phyloP scores from a whole-genome alignment of 805 yeast species.

The Candida suzukii region DNA sequence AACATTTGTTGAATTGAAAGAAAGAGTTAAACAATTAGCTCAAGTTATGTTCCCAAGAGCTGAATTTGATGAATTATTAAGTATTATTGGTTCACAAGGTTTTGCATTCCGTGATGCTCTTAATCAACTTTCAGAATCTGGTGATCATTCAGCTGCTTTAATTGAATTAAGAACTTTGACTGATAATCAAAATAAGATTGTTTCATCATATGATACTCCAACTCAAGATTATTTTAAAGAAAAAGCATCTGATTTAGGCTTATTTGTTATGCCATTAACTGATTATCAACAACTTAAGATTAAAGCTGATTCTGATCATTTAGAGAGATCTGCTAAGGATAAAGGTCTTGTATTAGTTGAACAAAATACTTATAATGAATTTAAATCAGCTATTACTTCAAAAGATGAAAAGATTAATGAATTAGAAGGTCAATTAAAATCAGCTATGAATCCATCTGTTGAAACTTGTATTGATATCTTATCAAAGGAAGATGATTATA shows the following conservation, averaged over 20 bases:
- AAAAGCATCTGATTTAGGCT: conserved; percentile 13
- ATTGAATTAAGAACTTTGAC: conserved; percentile 17
- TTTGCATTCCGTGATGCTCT: conserved; percentile 8
- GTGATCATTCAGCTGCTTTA: conserved; percentile 21
- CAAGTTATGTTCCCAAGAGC: conserved; percentile 13
- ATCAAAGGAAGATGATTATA: conserved; percentile 7
- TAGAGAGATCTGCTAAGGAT: conserved; percentile 12
- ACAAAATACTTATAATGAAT: conserved; percentile 1
- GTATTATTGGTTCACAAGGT: conserved; percentile 12
- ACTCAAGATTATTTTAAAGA: conserved; percentile 19
- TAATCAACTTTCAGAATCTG: conserved; percentile 4
- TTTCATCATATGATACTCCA: conserved; percentile 16
- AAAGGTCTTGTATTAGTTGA: conserved; percentile 10
- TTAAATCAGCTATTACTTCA: neutral
- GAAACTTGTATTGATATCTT: conserved; percentile 5
- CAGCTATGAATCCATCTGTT: conserved; percentile 2
- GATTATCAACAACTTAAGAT: neutral
- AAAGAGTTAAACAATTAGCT: conserved; percentile 18
- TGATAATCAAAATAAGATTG: conserved; percentile 13
- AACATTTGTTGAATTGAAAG: conserved; percentile 18
- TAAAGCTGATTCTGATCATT: conserved; percentile 15
- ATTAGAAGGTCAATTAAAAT: neutral
- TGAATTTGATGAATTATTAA: conserved; percentile 14
- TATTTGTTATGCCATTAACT: conserved; percentile 5
- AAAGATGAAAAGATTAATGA: neutral